These are phyloP conservation scores for Schizophyllum commune DNA, from an alignment of 1,284 basidiomycete species.

Conservation along the genomic window DNA sequence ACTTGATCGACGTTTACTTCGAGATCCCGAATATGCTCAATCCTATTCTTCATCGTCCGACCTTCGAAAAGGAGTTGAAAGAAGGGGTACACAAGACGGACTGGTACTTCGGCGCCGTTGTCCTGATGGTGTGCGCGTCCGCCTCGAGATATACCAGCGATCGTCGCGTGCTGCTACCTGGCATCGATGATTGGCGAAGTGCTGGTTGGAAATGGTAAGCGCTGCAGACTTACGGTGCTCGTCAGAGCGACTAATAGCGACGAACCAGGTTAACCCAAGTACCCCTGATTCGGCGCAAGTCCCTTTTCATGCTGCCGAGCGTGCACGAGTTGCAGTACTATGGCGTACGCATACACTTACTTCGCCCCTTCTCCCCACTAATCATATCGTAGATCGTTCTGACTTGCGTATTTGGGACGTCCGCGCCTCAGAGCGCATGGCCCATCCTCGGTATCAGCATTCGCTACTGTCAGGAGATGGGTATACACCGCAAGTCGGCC, in stretches of 20 bases:
- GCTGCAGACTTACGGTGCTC: not conserved
- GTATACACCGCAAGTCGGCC: slow-evolving; percentile 38
- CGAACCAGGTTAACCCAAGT: not conserved
- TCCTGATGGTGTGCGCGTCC: slow-evolving; percentile 10
- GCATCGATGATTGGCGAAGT: slow-evolving; percentile 33
- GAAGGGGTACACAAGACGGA: slow-evolving; percentile 5
- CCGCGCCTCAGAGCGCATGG: slow-evolving; percentile 17
- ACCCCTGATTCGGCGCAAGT: slow-evolving; percentile 23
- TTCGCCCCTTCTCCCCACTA: not conserved
- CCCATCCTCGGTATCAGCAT: slow-evolving; percentile 26
- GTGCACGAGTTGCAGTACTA: slow-evolving; percentile 62
- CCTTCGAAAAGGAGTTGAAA: slow-evolving; percentile 2
- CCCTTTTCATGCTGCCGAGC: slow-evolving; percentile 39
- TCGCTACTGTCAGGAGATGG: slow-evolving; percentile 32
- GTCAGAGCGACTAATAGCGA: not conserved
- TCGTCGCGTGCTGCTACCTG: slow-evolving; percentile 15
- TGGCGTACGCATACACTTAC: slow-evolving; percentile 23
- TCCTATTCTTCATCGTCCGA: slow-evolving; percentile 9
- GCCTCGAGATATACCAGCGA: slow-evolving; percentile 7
- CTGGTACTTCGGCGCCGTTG: slow-evolving; percentile 3
- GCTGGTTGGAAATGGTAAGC: slow-evolving; percentile 54
- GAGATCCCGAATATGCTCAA: not conserved
- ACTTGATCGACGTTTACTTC: slow-evolving; percentile 8
- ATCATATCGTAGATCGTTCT: not conserved
- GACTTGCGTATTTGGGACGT: slow-evolving; percentile 16